Base-by-base conservation (phyloP, 2,329 filamentous ascomycete genomes). In the Rachicladosporium sp. region DNA sequence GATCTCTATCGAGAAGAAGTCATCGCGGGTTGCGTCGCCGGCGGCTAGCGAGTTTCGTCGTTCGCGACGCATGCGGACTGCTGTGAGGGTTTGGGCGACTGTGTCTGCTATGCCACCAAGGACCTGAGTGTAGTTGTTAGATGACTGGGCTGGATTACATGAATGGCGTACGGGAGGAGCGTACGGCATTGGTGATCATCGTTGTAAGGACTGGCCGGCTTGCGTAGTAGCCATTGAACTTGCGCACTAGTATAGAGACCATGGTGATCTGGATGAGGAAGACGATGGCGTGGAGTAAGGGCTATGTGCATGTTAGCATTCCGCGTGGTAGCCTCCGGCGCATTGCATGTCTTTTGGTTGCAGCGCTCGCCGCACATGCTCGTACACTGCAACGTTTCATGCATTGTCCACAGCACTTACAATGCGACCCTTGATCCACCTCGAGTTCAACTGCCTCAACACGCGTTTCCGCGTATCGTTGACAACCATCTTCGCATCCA, bases 61-160 rank as follows among this genome's bases (percentile, higher is more conserved):
- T 21, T 49, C 50, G 44, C 53, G 49, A 46, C 76, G 75, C 57
- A 81, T 65, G 43, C 83, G 80, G 44, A 94, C 74, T 12, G 87
- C 78, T 3, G 91, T 93, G 58, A 98, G 82, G 43, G 83, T 80
- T 63, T 98, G 91, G 43, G 91, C 91, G 35, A 93, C 85, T 29
- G 91, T 96, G 63, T 98, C 91, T 62, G 91, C 91, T 51, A 98
- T 81, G 52, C 91, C 91, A 66, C 86, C 87, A 43, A 98, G 78
- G 41, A 96, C 66, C 74, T 78, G 53, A 11, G 38, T 37, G 38
- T 34, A 32, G n/a, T 31, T 42, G 29, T 42, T 21, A 33, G 35
- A 39, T 35, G 21, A 12, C 15, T 33, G 15, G 15, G 15, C 15
- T 19, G 15, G 15, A 19, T 19, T 19, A 19, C 15, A 19, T 19